Conservation (phyloP, 805 yeast genomes). For the Ogataea pini region DNA sequence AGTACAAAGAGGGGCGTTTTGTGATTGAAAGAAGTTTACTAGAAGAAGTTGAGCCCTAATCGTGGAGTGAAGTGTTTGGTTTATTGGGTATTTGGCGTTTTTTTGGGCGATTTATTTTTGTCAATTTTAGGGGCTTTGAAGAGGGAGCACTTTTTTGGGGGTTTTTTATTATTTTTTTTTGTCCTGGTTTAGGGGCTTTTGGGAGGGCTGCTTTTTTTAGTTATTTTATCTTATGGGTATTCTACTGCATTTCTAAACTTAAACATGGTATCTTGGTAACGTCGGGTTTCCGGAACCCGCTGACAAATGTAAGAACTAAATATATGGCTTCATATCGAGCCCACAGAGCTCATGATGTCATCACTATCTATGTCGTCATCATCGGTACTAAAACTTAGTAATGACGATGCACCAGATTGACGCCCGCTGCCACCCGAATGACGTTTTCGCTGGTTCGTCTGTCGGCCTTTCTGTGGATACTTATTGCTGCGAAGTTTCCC, state of each 20-base stretch:
- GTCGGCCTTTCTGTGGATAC: not conserved
- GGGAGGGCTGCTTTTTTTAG: no score
- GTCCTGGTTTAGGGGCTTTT: not conserved
- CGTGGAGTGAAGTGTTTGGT: no score
- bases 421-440: constrained; percentile 8
- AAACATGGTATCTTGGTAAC: not conserved
- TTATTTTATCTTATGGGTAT: not conserved
- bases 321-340: not conserved
- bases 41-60: constrained; percentile 28
- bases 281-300: not conserved
- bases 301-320: not conserved
- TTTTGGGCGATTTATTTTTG: not conserved
- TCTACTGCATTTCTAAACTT: not conserved
- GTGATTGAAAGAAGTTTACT: constrained; percentile 35
- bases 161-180: no score
- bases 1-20: constrained; percentile 36
- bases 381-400: constrained; percentile 9
- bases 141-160: not conserved
- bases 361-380: constrained; percentile 8
- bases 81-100: not conserved
- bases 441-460: constrained; percentile 1
- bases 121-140: not conserved
- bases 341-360: constrained; percentile 4
- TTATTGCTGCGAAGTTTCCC: constrained; percentile 18
- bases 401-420: constrained; percentile 5